phyloP scores from a whole-genome alignment of 129 eudicot genomes.

The Mikania micrantha region DNA sequence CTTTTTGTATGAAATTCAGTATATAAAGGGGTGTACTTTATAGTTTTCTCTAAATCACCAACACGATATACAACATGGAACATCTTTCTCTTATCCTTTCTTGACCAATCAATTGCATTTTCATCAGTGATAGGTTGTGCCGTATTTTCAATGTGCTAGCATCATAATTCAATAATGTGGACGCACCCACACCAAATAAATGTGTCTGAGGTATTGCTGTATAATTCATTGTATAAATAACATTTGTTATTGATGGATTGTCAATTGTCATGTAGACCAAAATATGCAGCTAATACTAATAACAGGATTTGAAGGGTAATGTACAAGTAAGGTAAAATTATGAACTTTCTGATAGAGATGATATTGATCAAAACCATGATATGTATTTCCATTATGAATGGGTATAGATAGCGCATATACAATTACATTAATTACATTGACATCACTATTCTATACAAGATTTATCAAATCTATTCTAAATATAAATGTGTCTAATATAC shows the following conservation, averaged over 20 bases:
- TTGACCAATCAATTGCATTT: conserved; percentile 57
- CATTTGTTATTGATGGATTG: not conserved
- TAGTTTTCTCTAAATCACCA: conserved; percentile 83
- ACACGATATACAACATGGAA: conserved; percentile 90
- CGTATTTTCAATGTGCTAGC: conserved; percentile 35
- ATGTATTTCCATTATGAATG: too few species aligned
- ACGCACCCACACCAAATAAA: conserved; percentile 38
- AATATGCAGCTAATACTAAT: not conserved
- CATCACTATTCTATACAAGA: too few species aligned
- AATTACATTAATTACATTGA: too few species aligned
- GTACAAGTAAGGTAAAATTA: not conserved
- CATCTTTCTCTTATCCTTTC: conserved; percentile 75
- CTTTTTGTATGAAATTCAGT: not conserved
- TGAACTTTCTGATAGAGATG: too few species aligned
- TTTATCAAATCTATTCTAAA: too few species aligned
- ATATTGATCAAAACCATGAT: too few species aligned
- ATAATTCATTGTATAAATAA: conserved; percentile 2
- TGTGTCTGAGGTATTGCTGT: conserved; percentile 65
- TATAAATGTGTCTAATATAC: too few species aligned
- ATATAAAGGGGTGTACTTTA: conserved; percentile 41
- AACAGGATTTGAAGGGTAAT: too few species aligned
- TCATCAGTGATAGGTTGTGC: conserved; percentile 45
- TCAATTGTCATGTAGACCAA: not conserved
- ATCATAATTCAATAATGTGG: conserved; percentile 35
- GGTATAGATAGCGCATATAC: too few species aligned